Percentiles rank a stretch among this genome's conserved stretches.
Conservation (phyloP, 257 asterid species). For the Solanum rostratum region DNA sequence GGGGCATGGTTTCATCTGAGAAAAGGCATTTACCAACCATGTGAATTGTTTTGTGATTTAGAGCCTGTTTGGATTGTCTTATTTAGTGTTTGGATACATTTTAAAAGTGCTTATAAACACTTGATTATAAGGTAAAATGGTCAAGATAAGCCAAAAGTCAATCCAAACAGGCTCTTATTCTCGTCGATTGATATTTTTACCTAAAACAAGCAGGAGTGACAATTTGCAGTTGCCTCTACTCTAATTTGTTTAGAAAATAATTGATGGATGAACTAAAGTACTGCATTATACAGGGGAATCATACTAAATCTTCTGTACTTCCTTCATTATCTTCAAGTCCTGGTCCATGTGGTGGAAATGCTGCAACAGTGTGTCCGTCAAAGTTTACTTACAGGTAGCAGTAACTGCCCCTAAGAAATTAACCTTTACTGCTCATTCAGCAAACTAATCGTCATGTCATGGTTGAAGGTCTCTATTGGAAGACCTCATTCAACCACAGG, state of each 20-base stretch:
- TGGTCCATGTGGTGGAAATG: conserved; percentile 42
- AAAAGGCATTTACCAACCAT: not conserved
- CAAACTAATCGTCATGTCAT: conserved; percentile 25
- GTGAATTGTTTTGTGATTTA: not conserved
- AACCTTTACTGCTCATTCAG: conserved; percentile 6
- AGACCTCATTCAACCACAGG: conserved; percentile 89
- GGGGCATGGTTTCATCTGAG: not conserved
- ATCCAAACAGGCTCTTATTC: not conserved
- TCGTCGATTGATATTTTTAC: not conserved
- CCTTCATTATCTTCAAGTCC: conserved; percentile 43
- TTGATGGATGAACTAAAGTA: not conserved
- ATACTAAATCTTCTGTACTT: conserved; percentile 37
- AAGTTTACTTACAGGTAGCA: conserved; percentile 81
- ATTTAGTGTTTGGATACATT: not conserved
- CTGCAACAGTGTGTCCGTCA: conserved; percentile 61
- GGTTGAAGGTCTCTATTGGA: conserved; percentile 80
- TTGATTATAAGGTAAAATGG: not conserved
- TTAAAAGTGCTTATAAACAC: not conserved
- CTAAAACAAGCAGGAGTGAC: not conserved
- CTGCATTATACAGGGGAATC: conserved; percentile 44
- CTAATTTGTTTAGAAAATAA: not conserved
- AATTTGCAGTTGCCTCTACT: not conserved
- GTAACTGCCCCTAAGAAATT: not conserved
- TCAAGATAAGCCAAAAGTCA: not conserved
- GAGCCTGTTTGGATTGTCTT: not conserved